Evolutionary conservation across 2,329 filamentous ascomycete genomes (phyloP).

Genomic region (Sarocladiaceae sp.): DNA sequence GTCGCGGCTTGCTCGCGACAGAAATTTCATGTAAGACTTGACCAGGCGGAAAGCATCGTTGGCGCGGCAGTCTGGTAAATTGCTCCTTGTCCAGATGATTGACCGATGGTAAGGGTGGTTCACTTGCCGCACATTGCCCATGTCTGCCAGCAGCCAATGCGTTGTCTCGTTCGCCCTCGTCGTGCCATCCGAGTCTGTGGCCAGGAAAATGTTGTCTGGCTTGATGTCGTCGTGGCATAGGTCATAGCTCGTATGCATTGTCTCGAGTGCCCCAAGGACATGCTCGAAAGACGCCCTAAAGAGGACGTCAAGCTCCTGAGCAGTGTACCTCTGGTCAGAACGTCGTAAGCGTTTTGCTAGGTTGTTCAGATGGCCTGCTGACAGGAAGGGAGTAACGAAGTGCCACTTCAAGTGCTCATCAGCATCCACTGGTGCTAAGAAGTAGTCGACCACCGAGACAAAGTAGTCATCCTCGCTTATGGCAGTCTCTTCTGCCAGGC

Average conservation of each 20-base stretch:
- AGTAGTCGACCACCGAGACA: constrained; percentile 24
- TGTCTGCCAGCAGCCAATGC: constrained; percentile 24
- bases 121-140: constrained; percentile 24
- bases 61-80: constrained; percentile 23
- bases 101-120: constrained; percentile 24
- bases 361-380: constrained; percentile 19
- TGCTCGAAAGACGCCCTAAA: constrained; percentile 23
- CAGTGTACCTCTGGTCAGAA: constrained; percentile 12
- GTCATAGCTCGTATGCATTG: constrained; percentile 18
- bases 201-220: constrained; percentile 24
- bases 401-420: constrained; percentile 18
- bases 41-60: constrained; percentile 26
- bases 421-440: constrained; percentile 15
- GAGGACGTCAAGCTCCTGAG: constrained; percentile 21
- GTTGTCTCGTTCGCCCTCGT: constrained; percentile 12
- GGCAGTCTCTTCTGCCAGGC: constrained; percentile 9
- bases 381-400: constrained; percentile 21
- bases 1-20: constrained; percentile 18
- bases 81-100: constrained; percentile 21
- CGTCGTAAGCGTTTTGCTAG: constrained; percentile 18
- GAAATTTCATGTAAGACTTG: constrained; percentile 23
- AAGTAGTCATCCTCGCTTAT: constrained; percentile 15
- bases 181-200: neutral
- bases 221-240: constrained; percentile 29
- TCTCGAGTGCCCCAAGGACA: constrained; percentile 19